These are phyloP conservation scores for Ocimum tenuiflorum DNA, from an alignment of 257 asterid genomes.

Conservation along the genomic window DNA sequence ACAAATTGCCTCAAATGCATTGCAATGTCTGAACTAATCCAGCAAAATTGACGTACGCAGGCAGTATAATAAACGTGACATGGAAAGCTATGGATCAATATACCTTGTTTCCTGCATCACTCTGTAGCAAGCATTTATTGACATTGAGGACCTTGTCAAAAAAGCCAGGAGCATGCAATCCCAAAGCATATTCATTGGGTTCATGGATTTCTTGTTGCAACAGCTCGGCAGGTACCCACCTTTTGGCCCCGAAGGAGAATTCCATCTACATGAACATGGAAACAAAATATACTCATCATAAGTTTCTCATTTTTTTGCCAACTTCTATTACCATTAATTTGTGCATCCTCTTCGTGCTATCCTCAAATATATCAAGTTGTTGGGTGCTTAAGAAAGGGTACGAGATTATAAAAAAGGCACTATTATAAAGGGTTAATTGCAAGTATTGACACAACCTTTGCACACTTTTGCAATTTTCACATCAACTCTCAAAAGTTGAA, in stretches of 20 bases:
- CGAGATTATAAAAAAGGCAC: neutral
- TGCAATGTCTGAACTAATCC: neutral
- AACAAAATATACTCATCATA: neutral
- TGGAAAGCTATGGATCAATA: neutral
- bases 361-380: slow-evolving; percentile 5
- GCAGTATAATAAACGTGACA: neutral
- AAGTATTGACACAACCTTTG: no score
- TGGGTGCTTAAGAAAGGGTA: slow-evolving; percentile 3
- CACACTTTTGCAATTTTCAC: no score
- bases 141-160: slow-evolving; percentile 85
- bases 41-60: neutral
- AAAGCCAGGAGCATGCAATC: slow-evolving; percentile 94
- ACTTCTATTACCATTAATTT: neutral
- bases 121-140: slow-evolving; percentile 70
- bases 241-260: slow-evolving; percentile 78
- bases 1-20: neutral
- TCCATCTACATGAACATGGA: slow-evolving; percentile 63
- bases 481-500: no score
- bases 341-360: slow-evolving; percentile 7
- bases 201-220: slow-evolving; percentile 43
- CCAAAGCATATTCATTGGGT: slow-evolving; percentile 55
- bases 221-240: slow-evolving; percentile 72
- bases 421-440: no score
- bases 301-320: neutral
- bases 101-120: slow-evolving; percentile 80